These are phyloP conservation scores for Physocladia obscura DNA, from an alignment of 192 early-diverging fungal species.

Conservation along the genomic window DNA sequence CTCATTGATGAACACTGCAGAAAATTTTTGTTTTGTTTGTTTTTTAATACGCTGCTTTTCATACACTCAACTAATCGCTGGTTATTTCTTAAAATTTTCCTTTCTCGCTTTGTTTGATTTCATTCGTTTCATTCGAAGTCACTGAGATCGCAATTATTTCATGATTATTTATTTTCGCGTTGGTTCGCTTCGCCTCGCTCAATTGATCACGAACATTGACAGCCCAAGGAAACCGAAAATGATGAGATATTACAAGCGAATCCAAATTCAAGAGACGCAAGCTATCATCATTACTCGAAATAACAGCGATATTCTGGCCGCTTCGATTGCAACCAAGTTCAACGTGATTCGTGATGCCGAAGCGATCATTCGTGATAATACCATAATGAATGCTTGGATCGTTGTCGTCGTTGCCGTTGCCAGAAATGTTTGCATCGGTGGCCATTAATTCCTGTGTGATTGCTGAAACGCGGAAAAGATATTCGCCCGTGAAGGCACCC, in stretches of 20 bases:
- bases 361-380: slow-evolving; percentile 40
- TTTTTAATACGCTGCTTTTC: too few species aligned
- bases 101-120: too few species aligned
- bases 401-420: background rate
- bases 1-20: slow-evolving; percentile 56
- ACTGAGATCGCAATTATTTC: too few species aligned
- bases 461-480: background rate
- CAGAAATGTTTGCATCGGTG: too few species aligned
- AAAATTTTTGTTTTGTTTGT: background rate
- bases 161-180: too few species aligned
- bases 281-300: slow-evolving; percentile 60
- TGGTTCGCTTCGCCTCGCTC: background rate
- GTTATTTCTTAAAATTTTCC: too few species aligned
- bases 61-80: too few species aligned
- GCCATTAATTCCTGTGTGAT: too few species aligned
- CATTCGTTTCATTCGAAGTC: too few species aligned
- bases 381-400: slow-evolving; percentile 1
- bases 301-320: slow-evolving; percentile 47
- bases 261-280: slow-evolving; percentile 51
- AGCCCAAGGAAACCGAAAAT: slow-evolving; percentile 51
- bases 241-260: slow-evolving; percentile 31
- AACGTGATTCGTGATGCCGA: slow-evolving; percentile 66
- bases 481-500: slow-evolving; percentile 56
- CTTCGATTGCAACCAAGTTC: slow-evolving; percentile 47
- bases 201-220: slow-evolving; percentile 54